Percentiles rank a stretch among this genome's conserved stretches.
These are phyloP conservation scores for Lenwebbia sp. DNA, from an alignment of 345 rosid species.

Conservation along the genomic window DNA sequence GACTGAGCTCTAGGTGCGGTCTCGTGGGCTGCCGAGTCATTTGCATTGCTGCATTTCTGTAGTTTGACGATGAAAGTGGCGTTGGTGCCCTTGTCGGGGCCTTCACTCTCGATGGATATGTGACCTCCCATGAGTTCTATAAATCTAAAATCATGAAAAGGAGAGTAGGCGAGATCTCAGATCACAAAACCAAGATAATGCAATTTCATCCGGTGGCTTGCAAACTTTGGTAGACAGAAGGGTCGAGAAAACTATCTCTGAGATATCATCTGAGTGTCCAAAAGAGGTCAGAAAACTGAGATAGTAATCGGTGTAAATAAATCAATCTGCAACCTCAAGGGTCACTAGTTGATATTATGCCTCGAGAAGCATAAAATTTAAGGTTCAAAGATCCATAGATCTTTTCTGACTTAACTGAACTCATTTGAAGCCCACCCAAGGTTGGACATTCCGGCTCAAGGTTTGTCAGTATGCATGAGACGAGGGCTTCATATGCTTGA, in stretches of 20 bases:
- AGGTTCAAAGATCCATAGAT: neutral
- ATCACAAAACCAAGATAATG: neutral
- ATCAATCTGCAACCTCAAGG: neutral
- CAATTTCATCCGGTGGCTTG: neutral
- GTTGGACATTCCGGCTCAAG: neutral
- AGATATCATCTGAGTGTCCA: neutral
- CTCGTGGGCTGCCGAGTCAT: slow-evolving; percentile 21
- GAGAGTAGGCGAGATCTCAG: neutral
- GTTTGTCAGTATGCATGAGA: neutral
- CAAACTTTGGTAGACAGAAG: neutral
- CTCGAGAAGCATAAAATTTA: neutral
- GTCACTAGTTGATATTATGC: neutral
- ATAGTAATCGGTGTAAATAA: neutral
- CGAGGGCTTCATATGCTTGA: neutral
- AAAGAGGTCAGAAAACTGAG: neutral
- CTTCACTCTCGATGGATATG: slow-evolving; percentile 89
- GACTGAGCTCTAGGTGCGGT: slow-evolving; percentile 29
- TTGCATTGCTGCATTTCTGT: slow-evolving; percentile 36
- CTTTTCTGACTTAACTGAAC: neutral
- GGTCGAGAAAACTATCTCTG: neutral
- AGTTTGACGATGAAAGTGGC: slow-evolving; percentile 63
- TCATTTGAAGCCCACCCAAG: neutral
- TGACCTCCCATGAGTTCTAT: slow-evolving; percentile 91
- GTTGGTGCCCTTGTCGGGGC: slow-evolving; percentile 56
- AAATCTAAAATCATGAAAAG: slow-evolving; percentile 32